These are phyloP conservation scores for Lagenaria siceraria DNA, from an alignment of 306 rosid genomes.

Conservation along the genomic window DNA sequence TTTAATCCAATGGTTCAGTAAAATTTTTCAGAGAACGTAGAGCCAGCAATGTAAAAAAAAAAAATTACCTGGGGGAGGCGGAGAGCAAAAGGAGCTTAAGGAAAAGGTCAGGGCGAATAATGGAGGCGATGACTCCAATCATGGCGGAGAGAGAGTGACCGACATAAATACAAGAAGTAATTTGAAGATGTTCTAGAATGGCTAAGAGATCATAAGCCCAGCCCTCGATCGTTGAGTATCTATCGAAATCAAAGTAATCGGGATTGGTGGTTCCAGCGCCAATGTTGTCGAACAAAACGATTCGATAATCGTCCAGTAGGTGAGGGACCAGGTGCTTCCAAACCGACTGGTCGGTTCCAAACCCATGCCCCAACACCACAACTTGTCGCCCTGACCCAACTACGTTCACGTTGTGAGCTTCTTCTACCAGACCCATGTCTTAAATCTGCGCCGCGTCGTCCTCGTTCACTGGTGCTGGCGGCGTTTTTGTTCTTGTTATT, in stretches of 20 bases:
- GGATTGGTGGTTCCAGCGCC: conserved; percentile 81
- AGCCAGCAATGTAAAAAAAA: too few relatives aligned
- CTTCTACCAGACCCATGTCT: conserved; percentile 53
- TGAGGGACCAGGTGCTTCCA: conserved; percentile 71
- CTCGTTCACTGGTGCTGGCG: too few relatives aligned
- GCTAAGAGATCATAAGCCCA: conserved; percentile 51
- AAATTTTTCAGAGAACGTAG: too few relatives aligned
- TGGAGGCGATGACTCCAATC: conserved; percentile 52
- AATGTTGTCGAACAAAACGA: conserved; percentile 58
- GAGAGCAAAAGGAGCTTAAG: conserved; percentile 43
- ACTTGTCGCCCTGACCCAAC: conserved; percentile 32
- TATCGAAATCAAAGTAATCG: conserved; percentile 65
- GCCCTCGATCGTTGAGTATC: conserved; percentile 53
- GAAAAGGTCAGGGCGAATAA: conserved; percentile 58
- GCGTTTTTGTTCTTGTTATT: too few relatives aligned
- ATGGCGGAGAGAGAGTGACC: conserved; percentile 81
- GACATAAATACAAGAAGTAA: conserved; percentile 49
- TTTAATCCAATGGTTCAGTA: too few relatives aligned
- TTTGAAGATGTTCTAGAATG: conserved; percentile 39
- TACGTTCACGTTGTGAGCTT: conserved; percentile 70
- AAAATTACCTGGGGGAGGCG: conserved; percentile 47
- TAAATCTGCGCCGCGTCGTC: too few relatives aligned
- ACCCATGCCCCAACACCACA: conserved; percentile 58
- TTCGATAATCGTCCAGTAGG: conserved; percentile 32
- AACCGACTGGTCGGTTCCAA: conserved; percentile 71